These are phyloP conservation scores for Poa annua DNA, from an alignment of 176 grass and related monocot genomes.

Conservation along the genomic window DNA sequence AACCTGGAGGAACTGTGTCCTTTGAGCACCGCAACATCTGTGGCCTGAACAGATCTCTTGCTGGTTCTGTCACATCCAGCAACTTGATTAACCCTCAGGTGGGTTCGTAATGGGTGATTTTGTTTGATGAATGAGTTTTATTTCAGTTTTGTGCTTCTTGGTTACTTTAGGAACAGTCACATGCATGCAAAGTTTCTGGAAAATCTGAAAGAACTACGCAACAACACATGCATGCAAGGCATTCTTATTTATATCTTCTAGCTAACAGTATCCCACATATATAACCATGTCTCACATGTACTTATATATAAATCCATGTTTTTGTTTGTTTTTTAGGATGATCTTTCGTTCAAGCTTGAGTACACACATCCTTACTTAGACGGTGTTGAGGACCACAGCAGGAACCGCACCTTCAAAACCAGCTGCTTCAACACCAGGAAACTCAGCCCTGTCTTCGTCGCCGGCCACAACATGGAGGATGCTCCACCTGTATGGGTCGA, in stretches of 20 bases:
- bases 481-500: constrained; percentile 89
- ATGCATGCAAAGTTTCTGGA: not conserved
- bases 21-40: constrained; percentile 95
- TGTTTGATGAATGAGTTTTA: not conserved
- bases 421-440: constrained; percentile 94
- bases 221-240: not conserved
- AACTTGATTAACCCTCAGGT: constrained; percentile 98
- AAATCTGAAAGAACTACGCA: no score
- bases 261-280: not conserved
- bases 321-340: constrained; percentile 53
- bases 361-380: constrained; percentile 95
- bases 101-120: constrained; percentile 8
- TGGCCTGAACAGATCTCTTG: constrained; percentile 82
- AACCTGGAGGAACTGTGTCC: constrained; percentile 92
- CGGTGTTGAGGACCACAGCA: constrained; percentile 72
- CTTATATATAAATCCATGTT: constrained; percentile 17
- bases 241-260: not conserved
- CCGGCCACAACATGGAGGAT: constrained; percentile 75
- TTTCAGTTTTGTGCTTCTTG: constrained; percentile 12
- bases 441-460: constrained; percentile 89
- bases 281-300: not conserved
- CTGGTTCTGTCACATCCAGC: constrained; percentile 85
- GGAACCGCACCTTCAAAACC: constrained; percentile 82
- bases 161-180: constrained; percentile 9
- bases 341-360: constrained; percentile 88